phyloP scores from a whole-genome alignment of 257 asterid species.

The Solanum chilense region DNA sequence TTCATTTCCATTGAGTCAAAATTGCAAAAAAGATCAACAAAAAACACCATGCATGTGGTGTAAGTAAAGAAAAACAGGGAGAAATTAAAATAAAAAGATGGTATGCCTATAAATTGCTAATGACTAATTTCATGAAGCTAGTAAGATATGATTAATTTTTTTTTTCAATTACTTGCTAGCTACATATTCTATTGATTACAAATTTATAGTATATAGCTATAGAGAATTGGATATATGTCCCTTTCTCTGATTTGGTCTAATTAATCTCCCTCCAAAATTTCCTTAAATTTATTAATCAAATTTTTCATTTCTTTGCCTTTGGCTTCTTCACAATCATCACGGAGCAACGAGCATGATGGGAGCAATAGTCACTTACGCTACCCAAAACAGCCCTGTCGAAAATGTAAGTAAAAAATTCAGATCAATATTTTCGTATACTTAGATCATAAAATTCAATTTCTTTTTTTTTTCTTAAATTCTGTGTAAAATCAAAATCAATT shows the following conservation, averaged over 20 bases:
- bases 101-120: not conserved
- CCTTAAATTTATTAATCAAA: not conserved
- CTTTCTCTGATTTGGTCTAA: not conserved
- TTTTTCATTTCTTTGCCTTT: not conserved
- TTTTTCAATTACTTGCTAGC: not conserved
- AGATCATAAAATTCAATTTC: too few species aligned
- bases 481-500: not conserved
- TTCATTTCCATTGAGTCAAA: not conserved
- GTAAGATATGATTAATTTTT: not conserved
- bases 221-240: not conserved
- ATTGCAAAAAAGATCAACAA: not conserved
- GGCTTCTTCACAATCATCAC: constrained; percentile 37
- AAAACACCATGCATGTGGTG: not conserved
- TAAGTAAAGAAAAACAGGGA: not conserved
- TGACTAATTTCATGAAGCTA: not conserved
- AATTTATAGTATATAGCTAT: not conserved
- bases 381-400: constrained; percentile 30
- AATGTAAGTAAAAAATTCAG: not conserved
- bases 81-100: not conserved
- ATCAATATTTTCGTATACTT: not conserved
- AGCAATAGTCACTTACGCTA: constrained; percentile 34
- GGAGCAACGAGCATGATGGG: constrained; percentile 34
- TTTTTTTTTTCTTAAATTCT: too few species aligned
- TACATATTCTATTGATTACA: not conserved
- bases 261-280: not conserved